A percentile compares a stretch with the other conserved stretches of the same genome.
phyloP scores from a whole-genome alignment of 352 stramenopile species.

The Phytophthora tentaculata region DNA sequence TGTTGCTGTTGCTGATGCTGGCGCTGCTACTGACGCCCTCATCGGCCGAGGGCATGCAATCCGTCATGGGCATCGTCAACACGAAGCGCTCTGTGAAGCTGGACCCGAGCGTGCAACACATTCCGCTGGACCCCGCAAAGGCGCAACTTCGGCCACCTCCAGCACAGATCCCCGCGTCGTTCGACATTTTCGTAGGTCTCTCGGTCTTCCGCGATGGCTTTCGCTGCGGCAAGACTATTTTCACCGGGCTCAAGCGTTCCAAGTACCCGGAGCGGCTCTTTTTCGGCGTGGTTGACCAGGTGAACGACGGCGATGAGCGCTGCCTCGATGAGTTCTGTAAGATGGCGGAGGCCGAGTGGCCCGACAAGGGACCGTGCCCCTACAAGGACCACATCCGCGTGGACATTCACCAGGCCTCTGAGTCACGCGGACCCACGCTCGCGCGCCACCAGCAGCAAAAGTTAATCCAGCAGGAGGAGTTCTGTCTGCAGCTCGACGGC shows the following conservation, averaged over 20 bases:
- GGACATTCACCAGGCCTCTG: slow-evolving; percentile 66
- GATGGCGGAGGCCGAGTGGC: slow-evolving; percentile 72
- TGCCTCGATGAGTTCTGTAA: slow-evolving; percentile 85
- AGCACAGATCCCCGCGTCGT: slow-evolving; percentile 52
- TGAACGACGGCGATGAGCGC: slow-evolving; percentile 69
- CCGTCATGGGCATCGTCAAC: slow-evolving; percentile 63
- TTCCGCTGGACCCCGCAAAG: slow-evolving; percentile 48
- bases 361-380: slow-evolving; percentile 62
- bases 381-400: slow-evolving; percentile 80
- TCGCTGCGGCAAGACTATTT: slow-evolving; percentile 82
- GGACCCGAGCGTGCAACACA: slow-evolving; percentile 78
- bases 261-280: slow-evolving; percentile 73
- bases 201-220: slow-evolving; percentile 86
- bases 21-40: slow-evolving; percentile 20
- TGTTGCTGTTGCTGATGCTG: slow-evolving; percentile 16
- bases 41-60: slow-evolving; percentile 34
- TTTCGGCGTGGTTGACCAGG: slow-evolving; percentile 87
- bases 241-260: slow-evolving; percentile 77
- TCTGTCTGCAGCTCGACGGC: slow-evolving; percentile 85
- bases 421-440: slow-evolving; percentile 80
- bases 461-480: slow-evolving; percentile 76
- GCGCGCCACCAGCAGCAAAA: slow-evolving; percentile 86
- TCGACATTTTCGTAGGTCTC: slow-evolving; percentile 76
- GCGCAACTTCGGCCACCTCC: slow-evolving; percentile 61
- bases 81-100: slow-evolving; percentile 62